These are phyloP conservation scores for Talaromyces islandicus DNA, from an alignment of 2,329 filamentous ascomycete genomes.

Conservation along the genomic window DNA sequence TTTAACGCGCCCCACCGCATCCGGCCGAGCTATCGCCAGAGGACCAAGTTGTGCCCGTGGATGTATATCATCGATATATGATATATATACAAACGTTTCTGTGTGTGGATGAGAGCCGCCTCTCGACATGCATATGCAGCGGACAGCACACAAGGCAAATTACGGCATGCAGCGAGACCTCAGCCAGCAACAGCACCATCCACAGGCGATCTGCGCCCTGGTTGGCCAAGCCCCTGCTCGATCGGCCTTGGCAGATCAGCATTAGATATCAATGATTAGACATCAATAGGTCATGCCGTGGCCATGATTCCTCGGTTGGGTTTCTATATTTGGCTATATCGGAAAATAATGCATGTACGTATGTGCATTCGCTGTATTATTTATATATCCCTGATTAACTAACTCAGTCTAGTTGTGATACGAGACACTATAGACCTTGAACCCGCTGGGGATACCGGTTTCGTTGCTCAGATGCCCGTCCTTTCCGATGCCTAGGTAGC, in stretches of 20 bases:
- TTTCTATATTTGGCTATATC: neutral
- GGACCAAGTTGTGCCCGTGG: neutral
- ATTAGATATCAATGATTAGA: neutral
- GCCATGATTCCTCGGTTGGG: neutral
- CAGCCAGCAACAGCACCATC: neutral
- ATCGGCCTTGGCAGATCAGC: neutral
- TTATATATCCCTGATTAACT: neutral
- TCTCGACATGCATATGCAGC: neutral
- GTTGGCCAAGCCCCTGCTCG: neutral
- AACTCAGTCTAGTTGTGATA: conserved; percentile 3
- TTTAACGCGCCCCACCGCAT: neutral
- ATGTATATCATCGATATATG: neutral
- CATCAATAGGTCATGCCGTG: neutral
- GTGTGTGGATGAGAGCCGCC: neutral
- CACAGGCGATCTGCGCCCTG: neutral
- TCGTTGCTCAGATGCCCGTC: neutral
- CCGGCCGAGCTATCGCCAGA: neutral
- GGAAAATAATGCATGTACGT: neutral
- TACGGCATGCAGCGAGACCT: neutral
- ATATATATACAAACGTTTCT: neutral
- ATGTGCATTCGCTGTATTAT: neutral
- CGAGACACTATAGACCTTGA: conserved; percentile 11
- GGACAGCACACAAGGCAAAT: neutral
- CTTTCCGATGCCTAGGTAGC: conserved; percentile 9
- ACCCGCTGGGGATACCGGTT: neutral